Base-by-base conservation (phyloP, 306 rosid genomes). In the Cicer judaicum region DNA sequence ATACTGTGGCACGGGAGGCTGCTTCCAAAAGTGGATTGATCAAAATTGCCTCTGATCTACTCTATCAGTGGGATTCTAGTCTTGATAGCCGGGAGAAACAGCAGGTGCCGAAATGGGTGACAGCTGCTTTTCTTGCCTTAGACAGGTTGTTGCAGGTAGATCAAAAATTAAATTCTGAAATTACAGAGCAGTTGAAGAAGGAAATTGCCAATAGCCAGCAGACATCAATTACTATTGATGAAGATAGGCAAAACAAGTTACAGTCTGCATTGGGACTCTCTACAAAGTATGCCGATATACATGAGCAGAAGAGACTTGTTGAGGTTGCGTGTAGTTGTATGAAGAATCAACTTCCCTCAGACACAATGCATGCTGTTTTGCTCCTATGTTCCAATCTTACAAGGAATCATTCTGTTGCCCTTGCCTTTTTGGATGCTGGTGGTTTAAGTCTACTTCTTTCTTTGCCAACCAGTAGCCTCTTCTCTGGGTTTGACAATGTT, bases 311-410 rank as follows among this genome's bases (percentile, higher is more conserved):
- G 81, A 88, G 86, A 72, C 93, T 95, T 79, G 82, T 95, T 79
- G 98, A 95, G 88, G 85, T 95, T 83, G 89, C 97, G 38, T 90
- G 98, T 87, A 78, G 91, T 68, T 92, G 98, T 80, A 89, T 95
- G 82, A 90, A 87, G 85, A 87, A 87, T 83, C 92, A 86, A 67
- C 96, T 95, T 83, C 89, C 98, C 24, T 88, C 96, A 5, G 98
- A 92, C 66, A 92, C 98, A 9, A 95, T 90, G 96, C 99, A 95
- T 76, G 96, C 98, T 36, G 87, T 95, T 81, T 84, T 95, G 81
- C 96, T 92, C 38, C 83, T 95, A 4, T 95, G 99, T 82, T 90
- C 99, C 81, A 95, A 93, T 80, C 97, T 95, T 71, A 92, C 99
- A 64, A 88, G 88, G 84, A 86, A 85, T 68, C 98, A 95, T 87